phyloP scores from a whole-genome alignment of 768 basidiomycete genomes.

The Mrakia frigida region DNA sequence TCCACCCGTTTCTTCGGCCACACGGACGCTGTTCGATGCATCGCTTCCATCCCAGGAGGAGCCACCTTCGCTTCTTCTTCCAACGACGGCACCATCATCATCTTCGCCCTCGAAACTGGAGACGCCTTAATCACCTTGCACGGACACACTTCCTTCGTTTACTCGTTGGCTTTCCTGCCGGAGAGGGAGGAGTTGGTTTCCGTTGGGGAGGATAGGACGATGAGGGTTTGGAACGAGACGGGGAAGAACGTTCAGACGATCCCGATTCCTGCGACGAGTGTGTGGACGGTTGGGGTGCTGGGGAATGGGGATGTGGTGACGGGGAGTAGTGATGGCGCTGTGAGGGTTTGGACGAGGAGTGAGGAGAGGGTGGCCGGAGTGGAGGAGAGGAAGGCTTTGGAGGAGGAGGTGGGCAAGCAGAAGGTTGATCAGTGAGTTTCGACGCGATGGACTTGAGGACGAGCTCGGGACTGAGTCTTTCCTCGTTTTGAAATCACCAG shows the following conservation, averaged over 20 bases:
- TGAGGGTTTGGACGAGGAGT: constrained; percentile 73
- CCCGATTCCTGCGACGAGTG: constrained; percentile 77
- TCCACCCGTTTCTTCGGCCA: constrained; percentile 63
- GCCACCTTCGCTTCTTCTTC: constrained; percentile 86
- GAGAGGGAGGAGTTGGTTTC: constrained; percentile 51
- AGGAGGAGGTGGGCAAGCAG: constrained; percentile 66
- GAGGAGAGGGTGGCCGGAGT: constrained; percentile 36
- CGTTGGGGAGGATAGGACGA: constrained; percentile 81
- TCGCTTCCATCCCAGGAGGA: constrained; percentile 68
- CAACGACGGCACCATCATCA: constrained; percentile 90
- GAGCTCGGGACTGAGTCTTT: not conserved
- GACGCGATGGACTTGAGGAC: not conserved
- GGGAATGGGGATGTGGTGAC: constrained; percentile 82
- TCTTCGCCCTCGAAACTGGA: constrained; percentile 75
- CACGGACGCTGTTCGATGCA: constrained; percentile 80
- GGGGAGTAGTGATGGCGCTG: constrained; percentile 78
- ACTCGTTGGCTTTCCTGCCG: constrained; percentile 76
- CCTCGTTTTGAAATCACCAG: constrained; percentile 34
- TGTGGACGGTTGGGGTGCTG: constrained; percentile 89
- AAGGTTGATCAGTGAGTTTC: constrained; percentile 58
- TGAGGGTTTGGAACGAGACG: constrained; percentile 66
- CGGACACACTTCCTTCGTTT: constrained; percentile 96
- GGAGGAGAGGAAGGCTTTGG: constrained; percentile 67
- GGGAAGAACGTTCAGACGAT: constrained; percentile 85
- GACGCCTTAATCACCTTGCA: constrained; percentile 71